Conservation (phyloP, 2,329 filamentous ascomycete species). For the Paracoccidioides lutzii region DNA sequence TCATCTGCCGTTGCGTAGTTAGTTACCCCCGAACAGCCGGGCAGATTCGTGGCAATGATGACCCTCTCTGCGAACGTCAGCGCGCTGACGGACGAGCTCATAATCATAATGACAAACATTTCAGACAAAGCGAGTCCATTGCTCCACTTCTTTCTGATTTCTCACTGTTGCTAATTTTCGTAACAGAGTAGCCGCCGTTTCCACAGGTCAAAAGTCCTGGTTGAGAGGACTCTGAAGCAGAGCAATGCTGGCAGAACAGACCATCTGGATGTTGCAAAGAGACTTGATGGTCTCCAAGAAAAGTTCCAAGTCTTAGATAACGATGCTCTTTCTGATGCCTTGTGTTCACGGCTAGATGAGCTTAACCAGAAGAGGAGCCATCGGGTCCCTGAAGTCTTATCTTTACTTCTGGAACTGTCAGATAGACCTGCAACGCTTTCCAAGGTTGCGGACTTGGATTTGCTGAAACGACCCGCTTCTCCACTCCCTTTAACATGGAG, state of each 20-base stretch:
- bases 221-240: constrained; percentile 24
- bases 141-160: constrained; percentile 2
- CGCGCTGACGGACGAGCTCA: constrained; percentile 56
- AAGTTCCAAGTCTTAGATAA: constrained; percentile 70
- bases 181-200: constrained; percentile 20
- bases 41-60: constrained; percentile 39
- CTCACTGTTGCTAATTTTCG: constrained; percentile 4
- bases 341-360: constrained; percentile 46
- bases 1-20: too few relatives aligned
- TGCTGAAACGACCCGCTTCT: constrained; percentile 36
- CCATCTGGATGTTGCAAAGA: constrained; percentile 57
- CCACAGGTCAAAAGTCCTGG: constrained; percentile 19
- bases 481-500: constrained; percentile 56
- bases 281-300: constrained; percentile 63
- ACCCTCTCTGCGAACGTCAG: constrained; percentile 54
- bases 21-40: too few relatives aligned
- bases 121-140: constrained; percentile 37
- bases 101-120: constrained; percentile 49
- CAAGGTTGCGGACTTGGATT: constrained; percentile 49
- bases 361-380: constrained; percentile 44
- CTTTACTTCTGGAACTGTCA: constrained; percentile 67
- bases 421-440: constrained; percentile 64
- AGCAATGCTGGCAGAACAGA: constrained; percentile 52
- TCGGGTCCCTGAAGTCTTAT: constrained; percentile 68
- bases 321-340: constrained; percentile 63